Conservation (phyloP, 805 yeast genomes). For the Cyberlindnera misumaiensis region DNA sequence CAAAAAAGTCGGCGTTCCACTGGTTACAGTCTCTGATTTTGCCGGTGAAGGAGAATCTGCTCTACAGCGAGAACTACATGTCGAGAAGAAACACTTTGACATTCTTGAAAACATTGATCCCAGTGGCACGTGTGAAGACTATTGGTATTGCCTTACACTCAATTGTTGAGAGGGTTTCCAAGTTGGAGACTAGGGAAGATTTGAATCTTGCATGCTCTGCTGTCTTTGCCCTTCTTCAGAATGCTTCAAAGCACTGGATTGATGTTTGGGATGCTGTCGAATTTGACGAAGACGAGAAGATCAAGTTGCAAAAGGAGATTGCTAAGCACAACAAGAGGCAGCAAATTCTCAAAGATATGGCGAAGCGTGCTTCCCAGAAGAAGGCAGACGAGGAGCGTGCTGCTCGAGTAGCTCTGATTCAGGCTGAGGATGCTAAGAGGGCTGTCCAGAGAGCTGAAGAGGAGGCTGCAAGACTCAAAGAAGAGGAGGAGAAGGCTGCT, state of each 20-base stretch:
- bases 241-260: slow-evolving; percentile 45
- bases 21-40: slow-evolving; percentile 50
- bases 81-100: slow-evolving; percentile 75
- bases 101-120: slow-evolving; percentile 63
- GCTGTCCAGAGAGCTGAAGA: slow-evolving; percentile 3
- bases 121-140: slow-evolving; percentile 45
- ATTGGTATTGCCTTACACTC: slow-evolving; percentile 51
- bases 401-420: slow-evolving; percentile 4
- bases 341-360: slow-evolving; percentile 11
- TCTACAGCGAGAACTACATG: slow-evolving; percentile 54
- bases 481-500: slow-evolving; percentile 2
- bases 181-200: slow-evolving; percentile 67
- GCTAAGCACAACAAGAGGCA: slow-evolving; percentile 8
- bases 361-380: slow-evolving; percentile 7
- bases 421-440: slow-evolving; percentile 1
- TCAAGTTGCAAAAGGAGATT: slow-evolving; percentile 15
- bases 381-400: slow-evolving; percentile 11
- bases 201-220: slow-evolving; percentile 72
- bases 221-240: slow-evolving; percentile 55
- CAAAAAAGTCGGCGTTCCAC: slow-evolving; percentile 34
- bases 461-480: slow-evolving; percentile 4
- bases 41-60: slow-evolving; percentile 14
- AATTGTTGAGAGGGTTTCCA: slow-evolving; percentile 40
- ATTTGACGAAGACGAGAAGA: slow-evolving; percentile 37
- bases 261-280: slow-evolving; percentile 52